Evolutionary conservation across 495 filamentous ascomycete species (phyloP).

Genomic region (Penicillium turbatum): DNA sequence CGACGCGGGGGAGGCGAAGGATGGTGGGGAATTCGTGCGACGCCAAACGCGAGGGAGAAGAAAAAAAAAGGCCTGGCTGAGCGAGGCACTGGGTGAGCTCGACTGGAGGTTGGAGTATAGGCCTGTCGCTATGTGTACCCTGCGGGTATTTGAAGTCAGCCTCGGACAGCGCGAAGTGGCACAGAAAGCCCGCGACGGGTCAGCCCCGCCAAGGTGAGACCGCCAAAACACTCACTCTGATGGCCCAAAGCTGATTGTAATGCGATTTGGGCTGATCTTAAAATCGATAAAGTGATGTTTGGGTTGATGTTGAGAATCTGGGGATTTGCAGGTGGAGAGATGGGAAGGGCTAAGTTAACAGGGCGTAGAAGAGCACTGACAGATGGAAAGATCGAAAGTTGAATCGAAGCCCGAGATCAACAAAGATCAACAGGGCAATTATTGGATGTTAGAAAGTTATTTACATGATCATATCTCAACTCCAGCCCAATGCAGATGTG

Average conservation of each 20-base stretch:
- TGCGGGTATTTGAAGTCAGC: slow-evolving; percentile 15
- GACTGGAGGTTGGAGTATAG: not conserved
- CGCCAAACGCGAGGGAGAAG: not conserved
- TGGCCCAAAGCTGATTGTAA: not conserved
- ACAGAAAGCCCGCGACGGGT: not conserved
- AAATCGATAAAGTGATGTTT: not conserved
- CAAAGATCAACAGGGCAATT: no score
- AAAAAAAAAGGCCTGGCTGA: not conserved
- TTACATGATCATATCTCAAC: not conserved
- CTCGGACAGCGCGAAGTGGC: slow-evolving; percentile 4
- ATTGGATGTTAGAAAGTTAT: not conserved
- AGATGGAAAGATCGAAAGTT: no score
- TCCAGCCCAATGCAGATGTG: slow-evolving; percentile 2
- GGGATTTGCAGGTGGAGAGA: not conserved
- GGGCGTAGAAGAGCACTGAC: no score
- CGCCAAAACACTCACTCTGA: slow-evolving; percentile 8
- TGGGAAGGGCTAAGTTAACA: no score
- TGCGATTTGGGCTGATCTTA: not conserved
- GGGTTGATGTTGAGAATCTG: not conserved
- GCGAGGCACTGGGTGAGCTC: not conserved
- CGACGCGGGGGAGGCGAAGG: not conserved
- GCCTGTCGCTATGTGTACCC: slow-evolving; percentile 9
- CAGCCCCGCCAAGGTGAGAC: slow-evolving; percentile 15
- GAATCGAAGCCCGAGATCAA: no score
- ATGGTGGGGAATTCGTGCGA: not conserved